phyloP scores from a whole-genome alignment of 2,329 filamentous ascomycete species.

The Epichloe gansuensis region DNA sequence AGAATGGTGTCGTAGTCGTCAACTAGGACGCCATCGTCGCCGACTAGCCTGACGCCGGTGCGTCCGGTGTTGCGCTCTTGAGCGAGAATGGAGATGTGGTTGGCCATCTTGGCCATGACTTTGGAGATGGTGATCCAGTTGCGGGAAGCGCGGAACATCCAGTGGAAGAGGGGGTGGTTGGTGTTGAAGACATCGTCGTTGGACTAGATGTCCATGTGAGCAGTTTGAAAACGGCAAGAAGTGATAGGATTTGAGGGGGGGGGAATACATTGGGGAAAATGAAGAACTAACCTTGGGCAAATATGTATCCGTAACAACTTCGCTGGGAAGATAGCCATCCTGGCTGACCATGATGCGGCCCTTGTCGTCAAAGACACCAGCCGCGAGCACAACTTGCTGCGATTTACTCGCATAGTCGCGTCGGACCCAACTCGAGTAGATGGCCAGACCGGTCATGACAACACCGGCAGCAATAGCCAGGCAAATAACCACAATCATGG shows the following conservation, averaged over 20 bases:
- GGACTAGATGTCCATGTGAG: slow-evolving; percentile 1
- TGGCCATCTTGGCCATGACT: slow-evolving; percentile 58
- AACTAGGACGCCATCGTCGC: slow-evolving; percentile 43
- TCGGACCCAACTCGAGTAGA: slow-evolving; percentile 28
- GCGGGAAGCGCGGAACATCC: slow-evolving; percentile 71
- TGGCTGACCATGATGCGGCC: slow-evolving; percentile 57
- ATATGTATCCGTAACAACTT: slow-evolving; percentile 70
- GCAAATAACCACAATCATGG: slow-evolving; percentile 52
- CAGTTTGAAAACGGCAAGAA: too few relatives aligned
- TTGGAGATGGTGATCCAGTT: slow-evolving; percentile 61
- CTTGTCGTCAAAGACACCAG: slow-evolving; percentile 53
- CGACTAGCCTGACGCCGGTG: slow-evolving; percentile 31
- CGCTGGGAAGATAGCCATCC: slow-evolving; percentile 54
- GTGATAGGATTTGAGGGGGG: too few relatives aligned
- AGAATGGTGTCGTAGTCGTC: slow-evolving; percentile 65
- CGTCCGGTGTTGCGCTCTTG: slow-evolving; percentile 26
- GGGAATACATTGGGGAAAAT: neutral
- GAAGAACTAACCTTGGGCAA: slow-evolving; percentile 41
- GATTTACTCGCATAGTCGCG: slow-evolving; percentile 44
- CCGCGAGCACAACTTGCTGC: slow-evolving; percentile 45
- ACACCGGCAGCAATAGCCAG: slow-evolving; percentile 51
- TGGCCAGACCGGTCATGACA: slow-evolving; percentile 41
- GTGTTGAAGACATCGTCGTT: slow-evolving; percentile 55
- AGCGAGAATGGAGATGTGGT: slow-evolving; percentile 47
- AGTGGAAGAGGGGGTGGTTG: slow-evolving; percentile 66